phyloP scores from a whole-genome alignment of 2,329 filamentous ascomycete genomes.

The Aspergillus quadricinctus region DNA sequence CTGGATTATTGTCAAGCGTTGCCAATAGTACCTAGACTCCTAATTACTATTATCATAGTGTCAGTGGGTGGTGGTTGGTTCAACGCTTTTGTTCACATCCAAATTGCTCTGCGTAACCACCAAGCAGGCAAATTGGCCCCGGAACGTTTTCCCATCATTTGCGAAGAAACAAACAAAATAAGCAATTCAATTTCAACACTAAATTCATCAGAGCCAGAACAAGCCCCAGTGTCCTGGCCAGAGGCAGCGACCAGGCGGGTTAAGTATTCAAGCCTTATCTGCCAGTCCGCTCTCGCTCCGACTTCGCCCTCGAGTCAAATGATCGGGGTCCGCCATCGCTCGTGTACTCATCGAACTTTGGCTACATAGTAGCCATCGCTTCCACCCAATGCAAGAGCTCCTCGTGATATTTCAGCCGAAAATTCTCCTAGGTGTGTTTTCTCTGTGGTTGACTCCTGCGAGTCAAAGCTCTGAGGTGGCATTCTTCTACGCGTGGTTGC shows the following conservation, averaged over 20 bases:
- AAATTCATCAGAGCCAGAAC: neutral
- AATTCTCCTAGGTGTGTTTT: neutral
- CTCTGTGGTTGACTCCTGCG: neutral
- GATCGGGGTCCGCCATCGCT: neutral
- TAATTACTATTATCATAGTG: neutral
- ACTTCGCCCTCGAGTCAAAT: conserved; percentile 6
- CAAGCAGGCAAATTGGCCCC: neutral
- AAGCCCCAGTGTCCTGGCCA: neutral
- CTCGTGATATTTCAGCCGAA: neutral
- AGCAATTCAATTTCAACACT: neutral
- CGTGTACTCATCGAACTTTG: neutral
- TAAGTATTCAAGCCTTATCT: conserved; percentile 11
- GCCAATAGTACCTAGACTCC: neutral
- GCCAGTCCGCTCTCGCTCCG: conserved; percentile 7
- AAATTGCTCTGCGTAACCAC: neutral
- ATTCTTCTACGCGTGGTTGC: neutral
- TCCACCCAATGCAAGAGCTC: neutral
- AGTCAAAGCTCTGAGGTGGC: neutral
- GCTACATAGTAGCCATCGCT: neutral
- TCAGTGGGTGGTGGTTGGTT: neutral
- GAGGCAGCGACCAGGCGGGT: conserved; percentile 3
- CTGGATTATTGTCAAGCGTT: neutral
- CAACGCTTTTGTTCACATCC: neutral
- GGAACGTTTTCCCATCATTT: neutral
- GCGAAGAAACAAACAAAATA: neutral